Conservation (phyloP, 129 eudicot species). For the Sambucus nigra region DNA sequence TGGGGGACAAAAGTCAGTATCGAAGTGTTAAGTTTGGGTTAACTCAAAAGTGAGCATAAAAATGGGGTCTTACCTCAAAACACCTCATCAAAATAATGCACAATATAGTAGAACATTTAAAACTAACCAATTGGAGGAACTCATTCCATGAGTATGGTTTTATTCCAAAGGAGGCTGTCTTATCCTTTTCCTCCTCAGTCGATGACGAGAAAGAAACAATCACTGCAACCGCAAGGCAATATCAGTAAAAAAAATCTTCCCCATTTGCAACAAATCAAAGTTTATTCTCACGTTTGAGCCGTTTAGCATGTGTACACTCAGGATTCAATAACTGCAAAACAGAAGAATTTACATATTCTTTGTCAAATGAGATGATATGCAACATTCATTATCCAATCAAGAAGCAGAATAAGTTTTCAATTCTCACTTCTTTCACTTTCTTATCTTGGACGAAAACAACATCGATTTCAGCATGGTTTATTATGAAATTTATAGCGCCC, state of each 20-base stretch:
- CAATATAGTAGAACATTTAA: neutral
- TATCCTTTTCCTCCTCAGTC: slow-evolving; percentile 46
- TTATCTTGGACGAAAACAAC: slow-evolving; percentile 70
- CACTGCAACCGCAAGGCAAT: slow-evolving; percentile 36
- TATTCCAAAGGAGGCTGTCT: slow-evolving; percentile 50
- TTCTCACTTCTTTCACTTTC: slow-evolving; percentile 80
- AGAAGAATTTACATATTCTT: neutral
- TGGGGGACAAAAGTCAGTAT: too few species aligned
- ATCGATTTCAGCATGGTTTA: slow-evolving; percentile 93
- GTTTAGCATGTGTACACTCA: slow-evolving; percentile 64
- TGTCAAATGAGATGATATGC: neutral
- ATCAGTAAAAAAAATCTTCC: neutral
- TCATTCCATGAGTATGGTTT: slow-evolving; percentile 65
- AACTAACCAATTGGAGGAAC: slow-evolving; percentile 60
- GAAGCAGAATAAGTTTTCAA: neutral
- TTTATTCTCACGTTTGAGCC: slow-evolving; percentile 57
- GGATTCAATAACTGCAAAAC: slow-evolving; percentile 69
- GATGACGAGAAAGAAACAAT: slow-evolving; percentile 78
- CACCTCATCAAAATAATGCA: neutral
- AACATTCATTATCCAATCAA: neutral
- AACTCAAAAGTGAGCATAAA: too few species aligned
- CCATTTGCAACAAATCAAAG: neutral
- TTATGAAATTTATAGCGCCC: slow-evolving; percentile 72
- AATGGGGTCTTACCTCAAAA: too few species aligned
- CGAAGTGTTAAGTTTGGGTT: too few species aligned